These are phyloP conservation scores for Hypoxylon sp. DNA, from an alignment of 2,329 filamentous ascomycete species.

Conservation along the genomic window DNA sequence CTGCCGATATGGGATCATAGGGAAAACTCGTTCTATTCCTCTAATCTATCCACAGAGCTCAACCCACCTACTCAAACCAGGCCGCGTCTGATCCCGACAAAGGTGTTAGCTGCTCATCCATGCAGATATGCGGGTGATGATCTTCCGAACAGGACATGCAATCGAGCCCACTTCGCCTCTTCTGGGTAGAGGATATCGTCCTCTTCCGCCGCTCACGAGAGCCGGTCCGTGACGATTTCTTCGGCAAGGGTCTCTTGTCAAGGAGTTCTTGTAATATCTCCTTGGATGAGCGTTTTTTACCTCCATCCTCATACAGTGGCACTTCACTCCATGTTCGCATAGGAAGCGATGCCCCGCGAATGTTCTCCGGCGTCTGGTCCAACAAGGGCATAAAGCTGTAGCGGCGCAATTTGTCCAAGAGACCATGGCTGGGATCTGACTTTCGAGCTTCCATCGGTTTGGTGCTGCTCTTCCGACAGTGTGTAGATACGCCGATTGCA, in stretches of 20 bases:
- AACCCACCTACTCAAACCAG: constrained; percentile 24
- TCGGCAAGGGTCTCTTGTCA: constrained; percentile 21
- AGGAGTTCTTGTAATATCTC: constrained; percentile 49
- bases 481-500: constrained; percentile 42
- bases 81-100: constrained; percentile 32
- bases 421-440: constrained; percentile 17
- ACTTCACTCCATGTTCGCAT: constrained; percentile 21
- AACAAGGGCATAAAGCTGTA: constrained; percentile 51
- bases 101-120: constrained; percentile 44
- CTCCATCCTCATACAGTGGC: constrained; percentile 12
- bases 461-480: constrained; percentile 41
- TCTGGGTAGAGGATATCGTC: constrained; percentile 5
- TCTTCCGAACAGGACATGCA: constrained; percentile 48
- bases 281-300: constrained; percentile 41
- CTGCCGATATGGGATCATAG: not conserved
- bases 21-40: constrained; percentile 5
- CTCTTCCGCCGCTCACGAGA: constrained; percentile 10
- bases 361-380: constrained; percentile 47
- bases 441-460: constrained; percentile 12
- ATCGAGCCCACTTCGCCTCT: constrained; percentile 6
- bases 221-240: constrained; percentile 27
- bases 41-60: not conserved
- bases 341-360: constrained; percentile 26
- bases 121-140: constrained; percentile 45
- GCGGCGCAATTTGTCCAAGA: constrained; percentile 47